A percentile compares a stretch with the other conserved stretches of the same genome.
These are phyloP conservation scores for Lithohypha guttulata DNA, from an alignment of 2,329 filamentous ascomycete genomes.

Conservation along the genomic window DNA sequence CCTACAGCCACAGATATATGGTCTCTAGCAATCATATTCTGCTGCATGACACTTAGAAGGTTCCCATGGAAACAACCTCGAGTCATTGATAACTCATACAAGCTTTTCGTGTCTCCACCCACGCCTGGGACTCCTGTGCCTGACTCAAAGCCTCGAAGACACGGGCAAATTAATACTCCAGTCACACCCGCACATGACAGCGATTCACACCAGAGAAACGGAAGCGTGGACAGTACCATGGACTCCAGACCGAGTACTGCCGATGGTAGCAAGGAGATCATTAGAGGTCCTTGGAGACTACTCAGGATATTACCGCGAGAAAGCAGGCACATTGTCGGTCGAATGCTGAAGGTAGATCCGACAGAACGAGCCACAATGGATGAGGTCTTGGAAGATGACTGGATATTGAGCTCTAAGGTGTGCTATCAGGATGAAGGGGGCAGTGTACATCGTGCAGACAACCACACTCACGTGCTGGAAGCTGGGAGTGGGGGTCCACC, in stretches of 20 bases:
- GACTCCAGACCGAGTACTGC: constrained; percentile 15
- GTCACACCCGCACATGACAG: background rate
- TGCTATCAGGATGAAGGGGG: constrained; percentile 71
- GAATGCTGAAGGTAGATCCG: constrained; percentile 86
- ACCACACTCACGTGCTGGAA: constrained; percentile 78
- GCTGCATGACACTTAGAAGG: constrained; percentile 89
- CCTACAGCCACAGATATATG: constrained; percentile 91
- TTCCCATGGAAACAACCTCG: constrained; percentile 97
- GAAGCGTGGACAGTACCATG: constrained; percentile 14
- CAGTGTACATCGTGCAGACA: constrained; percentile 57
- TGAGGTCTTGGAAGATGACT: constrained; percentile 78
- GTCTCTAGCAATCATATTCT: constrained; percentile 97
- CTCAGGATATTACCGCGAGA: constrained; percentile 79
- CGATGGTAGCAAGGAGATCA: constrained; percentile 58
- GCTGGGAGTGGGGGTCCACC: constrained; percentile 36
- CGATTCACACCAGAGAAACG: constrained; percentile 10
- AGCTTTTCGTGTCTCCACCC: constrained; percentile 78
- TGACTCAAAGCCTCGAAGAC: constrained; percentile 29
- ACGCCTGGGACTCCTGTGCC: constrained; percentile 52
- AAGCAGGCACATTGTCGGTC: constrained; percentile 75
- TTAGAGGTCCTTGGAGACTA: constrained; percentile 86
- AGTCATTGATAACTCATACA: constrained; percentile 85
- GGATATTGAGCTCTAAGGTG: constrained; percentile 75
- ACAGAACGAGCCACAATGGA: constrained; percentile 71
- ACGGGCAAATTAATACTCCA: constrained; percentile 14